Base-by-base conservation (phyloP, 2,329 filamentous ascomycete genomes). In the Kalaharituber pfeilii region DNA sequence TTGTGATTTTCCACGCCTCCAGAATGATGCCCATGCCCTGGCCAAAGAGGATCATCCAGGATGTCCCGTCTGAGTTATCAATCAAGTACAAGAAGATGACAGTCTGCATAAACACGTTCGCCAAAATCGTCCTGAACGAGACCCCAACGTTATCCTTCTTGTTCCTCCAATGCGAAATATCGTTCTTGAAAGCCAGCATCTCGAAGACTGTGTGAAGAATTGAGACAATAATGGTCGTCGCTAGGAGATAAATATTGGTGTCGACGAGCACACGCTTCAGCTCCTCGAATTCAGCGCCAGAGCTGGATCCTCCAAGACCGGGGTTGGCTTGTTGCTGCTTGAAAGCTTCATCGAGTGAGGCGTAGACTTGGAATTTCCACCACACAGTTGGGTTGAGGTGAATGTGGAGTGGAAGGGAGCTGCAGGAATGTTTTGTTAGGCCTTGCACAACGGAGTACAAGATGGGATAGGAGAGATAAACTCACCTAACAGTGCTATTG, bases 111-210 rank as follows among this genome's bases (percentile, higher is more conserved):
- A 96, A 88, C 58, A 96, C 88, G 65, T 96, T 98, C 67, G 86
- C 87, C 55, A 98, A 74, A 65, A 98, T 98, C 28, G 89, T 93
- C 55, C 91, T 86, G 57, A 98, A 84, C 1, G 88, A 95, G 47
- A 94, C 94, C 59, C 91, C 91, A 26, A 98, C 84, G 56, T 94
- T 91, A 72, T 96, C 93, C 75, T 98, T 98, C 82, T 98, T 98
- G 74, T 96, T 95, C 67, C 88, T 86, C 79, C 91, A 98, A 70
- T 98, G 91, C 50, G 87, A 75, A 67, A 98, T 94, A 67, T 98
- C 91, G 66, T 84, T 94, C 65, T 94, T 94, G 73, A 98, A 98
- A 1, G 91, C 91, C 29, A 98, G 77, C 65, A 84, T 88, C 70
- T 98, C 91, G 60, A 98, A 89, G 62, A 98, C 73, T 76, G 94